Conservation (phyloP, 139 green algal genomes). For the Pseudopediastrum boryanum region DNA sequence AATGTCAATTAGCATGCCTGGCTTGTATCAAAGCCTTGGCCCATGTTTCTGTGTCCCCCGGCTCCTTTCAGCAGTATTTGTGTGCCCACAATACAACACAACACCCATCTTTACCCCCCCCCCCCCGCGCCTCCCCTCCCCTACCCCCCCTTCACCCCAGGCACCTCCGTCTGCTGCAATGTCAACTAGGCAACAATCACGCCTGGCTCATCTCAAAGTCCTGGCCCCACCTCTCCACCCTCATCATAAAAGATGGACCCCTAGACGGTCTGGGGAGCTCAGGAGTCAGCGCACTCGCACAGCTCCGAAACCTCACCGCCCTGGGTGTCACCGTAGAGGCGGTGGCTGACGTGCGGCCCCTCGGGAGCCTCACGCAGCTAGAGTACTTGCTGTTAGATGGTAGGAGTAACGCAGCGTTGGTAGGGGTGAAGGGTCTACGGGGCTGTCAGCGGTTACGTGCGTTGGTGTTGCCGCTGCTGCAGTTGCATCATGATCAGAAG, state of each 20-base stretch:
- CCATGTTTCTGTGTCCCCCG: too few species aligned
- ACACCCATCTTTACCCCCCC: too few species aligned
- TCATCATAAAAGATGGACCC: conserved; percentile 16
- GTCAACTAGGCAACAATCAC: not conserved
- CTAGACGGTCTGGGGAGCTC: conserved; percentile 5
- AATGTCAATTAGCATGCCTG: not conserved
- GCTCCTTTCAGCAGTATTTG: too few species aligned
- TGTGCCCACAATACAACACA: too few species aligned
- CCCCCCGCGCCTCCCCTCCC: too few species aligned
- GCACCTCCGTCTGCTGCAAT: conserved; percentile 14
- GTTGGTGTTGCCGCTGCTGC: conserved; percentile 25
- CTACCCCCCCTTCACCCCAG: too few species aligned
- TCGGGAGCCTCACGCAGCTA: not conserved
- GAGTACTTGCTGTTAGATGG: conserved; percentile 30
- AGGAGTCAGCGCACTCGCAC: conserved; percentile 11
- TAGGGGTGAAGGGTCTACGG: conserved; percentile 11
- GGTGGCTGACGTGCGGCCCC: conserved; percentile 3
- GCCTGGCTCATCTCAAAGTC: not conserved
- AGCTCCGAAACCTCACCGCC: not conserved
- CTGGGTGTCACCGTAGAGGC: conserved; percentile 21
- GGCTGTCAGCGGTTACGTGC: not conserved
- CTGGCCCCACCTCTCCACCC: not conserved
- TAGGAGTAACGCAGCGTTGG: not conserved
- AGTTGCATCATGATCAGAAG: conserved; percentile 14
- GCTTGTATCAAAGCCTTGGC: not conserved